phyloP scores from a whole-genome alignment of 306 rosid genomes.

The Cajanus cajan region DNA sequence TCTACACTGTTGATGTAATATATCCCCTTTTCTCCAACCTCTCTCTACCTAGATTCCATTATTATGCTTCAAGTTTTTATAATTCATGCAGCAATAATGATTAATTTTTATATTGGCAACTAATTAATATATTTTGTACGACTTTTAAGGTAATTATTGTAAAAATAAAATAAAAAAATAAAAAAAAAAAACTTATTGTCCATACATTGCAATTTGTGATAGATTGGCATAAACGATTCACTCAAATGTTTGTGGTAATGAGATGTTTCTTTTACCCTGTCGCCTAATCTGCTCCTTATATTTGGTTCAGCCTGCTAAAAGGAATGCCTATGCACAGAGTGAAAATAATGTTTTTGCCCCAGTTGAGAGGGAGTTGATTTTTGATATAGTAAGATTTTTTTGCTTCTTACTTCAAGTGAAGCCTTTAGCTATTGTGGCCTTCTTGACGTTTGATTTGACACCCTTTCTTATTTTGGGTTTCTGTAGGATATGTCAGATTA shows the following conservation, averaged over 20 bases:
- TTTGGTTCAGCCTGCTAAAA: slow-evolving; percentile 77
- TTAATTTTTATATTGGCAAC: background rate
- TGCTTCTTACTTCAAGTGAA: background rate
- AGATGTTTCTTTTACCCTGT: background rate
- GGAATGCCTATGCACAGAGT: slow-evolving; percentile 75
- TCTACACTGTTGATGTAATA: slow-evolving; percentile 77
- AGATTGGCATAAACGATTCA: no score
- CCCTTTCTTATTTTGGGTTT: background rate
- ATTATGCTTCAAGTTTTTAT: background rate
- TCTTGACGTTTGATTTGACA: slow-evolving; percentile 6
- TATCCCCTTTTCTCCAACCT: background rate
- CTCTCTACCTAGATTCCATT: background rate
- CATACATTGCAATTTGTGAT: no score
- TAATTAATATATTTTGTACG: no score
- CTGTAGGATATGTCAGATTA: slow-evolving; percentile 86
- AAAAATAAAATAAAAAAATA: no score
- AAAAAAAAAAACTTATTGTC: no score
- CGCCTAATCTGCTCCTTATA: background rate
- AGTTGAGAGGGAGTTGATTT: slow-evolving; percentile 85
- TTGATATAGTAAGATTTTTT: slow-evolving; percentile 75
- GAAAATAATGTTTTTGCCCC: slow-evolving; percentile 78
- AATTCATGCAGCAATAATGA: background rate
- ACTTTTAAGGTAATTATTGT: no score
- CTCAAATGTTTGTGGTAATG: background rate
- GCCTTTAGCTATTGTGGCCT: background rate